Evolutionary conservation across 1,284 basidiomycete species (phyloP), one percentile per base, ranked within the genome.

Genomic region (Cutaneotrichosporon spelunceum): DNA sequence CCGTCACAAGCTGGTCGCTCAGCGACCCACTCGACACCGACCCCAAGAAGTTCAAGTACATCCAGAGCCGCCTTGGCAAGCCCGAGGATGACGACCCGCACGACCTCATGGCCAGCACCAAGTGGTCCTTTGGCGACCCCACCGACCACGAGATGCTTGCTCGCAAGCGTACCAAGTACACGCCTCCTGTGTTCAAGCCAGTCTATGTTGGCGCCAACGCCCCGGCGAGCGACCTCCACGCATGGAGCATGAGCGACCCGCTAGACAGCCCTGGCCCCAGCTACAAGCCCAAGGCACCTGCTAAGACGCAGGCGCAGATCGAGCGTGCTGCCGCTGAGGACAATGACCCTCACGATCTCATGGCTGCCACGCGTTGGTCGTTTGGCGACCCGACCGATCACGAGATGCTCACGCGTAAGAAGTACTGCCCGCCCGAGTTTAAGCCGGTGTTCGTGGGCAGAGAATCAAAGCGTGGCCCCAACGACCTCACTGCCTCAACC

Each of bases 381-480:
- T 39, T 55, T 23, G 53, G 39, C 42, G 53, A 55, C 21, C 53
- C 53, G 7, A 55, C 53, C 1, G 53, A 55, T 27, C 34, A 57
- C 10, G 47, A 49, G 39, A 29, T 44, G 14, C 24, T 44, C 13
- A 42, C 36, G 7, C 53, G 53, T 19, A 23, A 36, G 8, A 39
- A 26, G 33, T 53, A 53, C 34, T 13, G 16, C 8, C 52, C 52
- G 33, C 52, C 52, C 34, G 52, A 39, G 52, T 53, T 53, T 24
- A 53, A 53, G 33, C 52, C 52, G 2, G 52, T 53, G 21, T 53
- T 53, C 23, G 52, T 53, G 1, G 52, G 52, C 13, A 9, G 23
- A 6, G 21, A 36, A 16, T 33, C 34, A 14, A 23, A 26, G 10
- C 33, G 34, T 11, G 23, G 21, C 21, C 50, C 50, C n/a, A 29